Evolutionary conservation across 805 yeast genomes (phyloP), one percentile per base, ranked within the genome.

Genomic region (Candida gorgasii): DNA sequence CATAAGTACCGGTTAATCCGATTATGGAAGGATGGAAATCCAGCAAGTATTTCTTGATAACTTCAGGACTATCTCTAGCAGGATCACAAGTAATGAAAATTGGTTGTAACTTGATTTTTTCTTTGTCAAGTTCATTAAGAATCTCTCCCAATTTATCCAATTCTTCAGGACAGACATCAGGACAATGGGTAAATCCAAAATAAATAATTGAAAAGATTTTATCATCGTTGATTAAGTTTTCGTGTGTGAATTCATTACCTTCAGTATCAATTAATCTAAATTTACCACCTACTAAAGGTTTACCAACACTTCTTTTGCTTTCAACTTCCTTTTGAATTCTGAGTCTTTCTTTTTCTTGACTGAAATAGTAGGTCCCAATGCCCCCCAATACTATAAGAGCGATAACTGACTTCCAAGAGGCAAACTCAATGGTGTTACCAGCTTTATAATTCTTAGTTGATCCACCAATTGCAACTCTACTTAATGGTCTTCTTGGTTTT

Each of bases 81-180:
- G 99, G 99, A 61, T 93, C 99, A 67, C 99, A 93, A 3, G 98
- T 92, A 49, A 93, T 84, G 63, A 93, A 93, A 15, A 93, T 67
- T 0, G 98, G 96, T 63, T 86, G 95, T 40, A 92, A 57, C 35
- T 78, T 69, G 46, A 84, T 77, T 8, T 75, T 73, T 39, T 62
- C 57, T 41, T 79, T 73, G 16, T 64, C 55, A 57, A 92, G 72
- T 27, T 72, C 75, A 50, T 76, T 79, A 56, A 78, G 70, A 69
- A 85, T 82, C 22, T 80, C 74, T 4, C 96, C 92, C 59, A 93
- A 75, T 59, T 92, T 88, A 62, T 93, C 99, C 46, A 93, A 76
- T 62, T 93, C 99, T 63, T 93, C 99, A 8, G 99, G 99, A 65
- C 99, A 93, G 41, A 93, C 90, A 65, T 93, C 99, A 5, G 99